Conservation (phyloP, 805 yeast species). For the Lipomyces anomalus region DNA sequence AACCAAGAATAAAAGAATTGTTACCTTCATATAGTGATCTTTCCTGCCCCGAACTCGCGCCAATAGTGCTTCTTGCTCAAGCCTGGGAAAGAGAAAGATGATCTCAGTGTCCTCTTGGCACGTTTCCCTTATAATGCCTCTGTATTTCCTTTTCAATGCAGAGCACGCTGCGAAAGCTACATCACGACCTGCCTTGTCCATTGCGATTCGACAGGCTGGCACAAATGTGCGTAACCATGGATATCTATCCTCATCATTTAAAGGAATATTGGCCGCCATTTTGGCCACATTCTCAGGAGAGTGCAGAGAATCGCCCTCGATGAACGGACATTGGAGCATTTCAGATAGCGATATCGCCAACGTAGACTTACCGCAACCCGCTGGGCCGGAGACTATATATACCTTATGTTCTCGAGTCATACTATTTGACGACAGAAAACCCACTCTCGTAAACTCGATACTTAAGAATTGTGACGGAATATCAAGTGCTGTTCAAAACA, state of each 20-base stretch:
- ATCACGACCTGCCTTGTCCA: slow-evolving; percentile 26
- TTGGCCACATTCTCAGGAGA: slow-evolving; percentile 56
- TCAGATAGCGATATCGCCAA: slow-evolving; percentile 51
- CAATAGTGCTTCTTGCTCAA: slow-evolving; percentile 55
- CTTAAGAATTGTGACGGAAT: no score
- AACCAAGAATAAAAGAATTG: no score
- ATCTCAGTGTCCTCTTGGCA: slow-evolving; percentile 34
- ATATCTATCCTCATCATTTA: slow-evolving; percentile 88
- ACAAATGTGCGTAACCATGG: slow-evolving; percentile 65
- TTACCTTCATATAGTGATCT: slow-evolving; percentile 76
- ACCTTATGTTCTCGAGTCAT: slow-evolving; percentile 11
- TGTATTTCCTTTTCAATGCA: slow-evolving; percentile 66
- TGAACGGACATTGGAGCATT: slow-evolving; percentile 46
- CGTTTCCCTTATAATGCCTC: slow-evolving; percentile 51
- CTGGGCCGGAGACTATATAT: slow-evolving; percentile 75
- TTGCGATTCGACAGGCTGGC: slow-evolving; percentile 35
- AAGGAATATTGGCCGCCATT: slow-evolving; percentile 75
- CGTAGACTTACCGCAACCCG: slow-evolving; percentile 92
- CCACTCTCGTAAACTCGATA: no score
- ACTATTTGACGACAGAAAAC: not conserved
- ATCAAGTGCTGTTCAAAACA: no score
- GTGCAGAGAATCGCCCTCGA: slow-evolving; percentile 70
- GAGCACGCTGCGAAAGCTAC: slow-evolving; percentile 72
- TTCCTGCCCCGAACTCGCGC: slow-evolving; percentile 57
- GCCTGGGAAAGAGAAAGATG: slow-evolving; percentile 61